phyloP scores from a whole-genome alignment of 2,329 filamentous ascomycete genomes.

The Colletotrichum paranaense region DNA sequence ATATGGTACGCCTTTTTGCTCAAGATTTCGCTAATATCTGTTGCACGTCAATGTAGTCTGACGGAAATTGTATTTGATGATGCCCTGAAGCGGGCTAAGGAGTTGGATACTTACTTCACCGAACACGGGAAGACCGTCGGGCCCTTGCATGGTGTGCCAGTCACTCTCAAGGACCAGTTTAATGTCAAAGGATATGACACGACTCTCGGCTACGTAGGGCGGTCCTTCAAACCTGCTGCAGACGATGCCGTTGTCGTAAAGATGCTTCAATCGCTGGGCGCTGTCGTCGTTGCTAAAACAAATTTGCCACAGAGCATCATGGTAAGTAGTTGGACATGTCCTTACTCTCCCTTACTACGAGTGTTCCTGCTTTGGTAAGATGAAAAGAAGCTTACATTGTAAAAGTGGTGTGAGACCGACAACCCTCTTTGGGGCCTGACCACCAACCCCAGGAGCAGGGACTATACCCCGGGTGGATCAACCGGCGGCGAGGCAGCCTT shows the following conservation, averaged over 20 bases:
- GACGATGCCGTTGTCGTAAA: slow-evolving; percentile 68
- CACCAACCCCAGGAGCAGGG: slow-evolving; percentile 71
- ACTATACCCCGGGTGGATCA: slow-evolving; percentile 71
- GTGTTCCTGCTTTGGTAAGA: no score
- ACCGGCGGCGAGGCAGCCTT: slow-evolving; percentile 66
- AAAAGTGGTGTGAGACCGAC: slow-evolving; percentile 48
- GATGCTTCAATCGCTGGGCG: slow-evolving; percentile 67
- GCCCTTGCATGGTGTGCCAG: slow-evolving; percentile 65
- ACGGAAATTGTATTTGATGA: slow-evolving; percentile 59
- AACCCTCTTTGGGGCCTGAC: slow-evolving; percentile 70
- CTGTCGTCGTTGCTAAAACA: slow-evolving; percentile 75
- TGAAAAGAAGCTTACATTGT: background rate
- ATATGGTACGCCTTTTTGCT: background rate
- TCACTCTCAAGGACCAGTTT: slow-evolving; percentile 70
- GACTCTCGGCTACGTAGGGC: slow-evolving; percentile 62
- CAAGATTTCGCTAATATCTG: background rate
- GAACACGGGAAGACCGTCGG: slow-evolving; percentile 56
- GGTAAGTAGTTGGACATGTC: slow-evolving; percentile 55
- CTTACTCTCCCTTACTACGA: no score
- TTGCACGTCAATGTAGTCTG: slow-evolving; percentile 37
- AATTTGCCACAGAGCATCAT: slow-evolving; percentile 72
- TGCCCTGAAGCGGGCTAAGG: slow-evolving; percentile 42
- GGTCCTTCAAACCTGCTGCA: slow-evolving; percentile 59
- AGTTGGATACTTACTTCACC: slow-evolving; percentile 55
- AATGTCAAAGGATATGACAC: slow-evolving; percentile 62